A percentile compares a stretch with the other conserved stretches of the same genome.
Conservation (phyloP, 2,329 filamentous ascomycete genomes). For the Paraphaeosphaeria sporulosa region DNA sequence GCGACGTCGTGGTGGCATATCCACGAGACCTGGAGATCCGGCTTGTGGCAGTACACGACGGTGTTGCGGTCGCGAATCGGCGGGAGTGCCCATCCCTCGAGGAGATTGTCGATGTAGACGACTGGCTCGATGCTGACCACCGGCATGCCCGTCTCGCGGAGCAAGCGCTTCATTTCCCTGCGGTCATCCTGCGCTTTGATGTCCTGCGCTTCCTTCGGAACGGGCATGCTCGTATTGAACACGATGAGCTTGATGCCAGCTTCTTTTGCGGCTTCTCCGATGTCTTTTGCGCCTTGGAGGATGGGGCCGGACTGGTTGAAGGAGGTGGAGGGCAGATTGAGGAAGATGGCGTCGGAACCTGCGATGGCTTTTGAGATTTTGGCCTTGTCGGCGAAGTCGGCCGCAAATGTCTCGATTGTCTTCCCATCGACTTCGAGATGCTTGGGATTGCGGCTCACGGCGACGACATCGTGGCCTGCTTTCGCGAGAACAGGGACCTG, state of each 20-base stretch:
- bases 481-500: constrained; percentile 35
- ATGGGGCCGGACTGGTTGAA: constrained; percentile 37
- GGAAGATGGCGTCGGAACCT: constrained; percentile 30
- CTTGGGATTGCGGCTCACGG: constrained; percentile 34
- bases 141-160: constrained; percentile 40
- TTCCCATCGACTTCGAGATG: constrained; percentile 24
- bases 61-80: constrained; percentile 46
- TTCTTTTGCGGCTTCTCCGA: constrained; percentile 29
- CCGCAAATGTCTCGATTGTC: constrained; percentile 26
- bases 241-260: constrained; percentile 27
- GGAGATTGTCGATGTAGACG: constrained; percentile 50
- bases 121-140: constrained; percentile 50
- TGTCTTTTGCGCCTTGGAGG: constrained; percentile 29
- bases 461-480: constrained; percentile 36
- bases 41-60: constrained; percentile 52
- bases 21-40: constrained; percentile 48
- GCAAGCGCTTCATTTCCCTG: constrained; percentile 38
- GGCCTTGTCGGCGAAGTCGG: constrained; percentile 30
- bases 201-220: constrained; percentile 28
- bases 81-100: constrained; percentile 51
- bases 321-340: constrained; percentile 40
- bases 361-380: constrained; percentile 26
- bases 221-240: constrained; percentile 42
- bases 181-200: constrained; percentile 42
- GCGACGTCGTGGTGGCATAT: constrained; percentile 52